These are phyloP conservation scores for Trametes maxima DNA, from an alignment of 768 basidiomycete species.

Conservation along the genomic window DNA sequence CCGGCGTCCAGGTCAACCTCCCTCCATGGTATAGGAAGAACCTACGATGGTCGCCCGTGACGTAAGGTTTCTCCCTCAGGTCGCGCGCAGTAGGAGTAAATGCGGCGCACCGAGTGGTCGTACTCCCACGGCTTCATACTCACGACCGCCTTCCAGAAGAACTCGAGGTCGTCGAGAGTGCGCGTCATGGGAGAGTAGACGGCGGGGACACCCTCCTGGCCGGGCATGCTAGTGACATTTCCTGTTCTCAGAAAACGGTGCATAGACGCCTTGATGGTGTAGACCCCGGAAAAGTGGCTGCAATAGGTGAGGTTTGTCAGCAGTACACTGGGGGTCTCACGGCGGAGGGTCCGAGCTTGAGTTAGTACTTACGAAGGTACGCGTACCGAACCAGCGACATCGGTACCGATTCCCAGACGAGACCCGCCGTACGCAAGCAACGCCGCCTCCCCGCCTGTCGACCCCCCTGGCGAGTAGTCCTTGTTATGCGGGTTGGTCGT, in stretches of 20 bases:
- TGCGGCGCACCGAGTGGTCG: constrained; percentile 41
- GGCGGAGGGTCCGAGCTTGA: neutral
- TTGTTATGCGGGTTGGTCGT: constrained; percentile 50
- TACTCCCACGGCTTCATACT: constrained; percentile 46
- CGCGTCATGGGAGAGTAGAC: constrained; percentile 48
- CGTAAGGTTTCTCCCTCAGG: neutral
- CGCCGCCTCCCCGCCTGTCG: constrained; percentile 54
- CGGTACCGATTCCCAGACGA: constrained; percentile 51
- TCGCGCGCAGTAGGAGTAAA: neutral
- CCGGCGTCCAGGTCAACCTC: constrained; percentile 32
- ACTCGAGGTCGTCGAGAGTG: constrained; percentile 45
- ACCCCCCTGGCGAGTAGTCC: constrained; percentile 46
- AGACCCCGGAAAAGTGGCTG: constrained; percentile 43
- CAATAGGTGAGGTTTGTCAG: neutral
- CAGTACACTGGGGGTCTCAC: constrained; percentile 39
- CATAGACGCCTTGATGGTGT: constrained; percentile 43
- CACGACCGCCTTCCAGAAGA: constrained; percentile 46
- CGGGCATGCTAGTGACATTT: constrained; percentile 40
- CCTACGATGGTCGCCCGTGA: constrained; percentile 30
- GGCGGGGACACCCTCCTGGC: constrained; percentile 42
- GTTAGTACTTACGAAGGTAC: constrained; percentile 44
- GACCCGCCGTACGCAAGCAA: constrained; percentile 49
- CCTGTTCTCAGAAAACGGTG: constrained; percentile 43
- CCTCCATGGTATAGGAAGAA: constrained; percentile 47
- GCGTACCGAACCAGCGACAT: constrained; percentile 53